A percentile compares a stretch with the other conserved stretches of the same genome.
Conservation (phyloP, 2,329 filamentous ascomycete genomes). For the Ambrosiella xylebori region DNA sequence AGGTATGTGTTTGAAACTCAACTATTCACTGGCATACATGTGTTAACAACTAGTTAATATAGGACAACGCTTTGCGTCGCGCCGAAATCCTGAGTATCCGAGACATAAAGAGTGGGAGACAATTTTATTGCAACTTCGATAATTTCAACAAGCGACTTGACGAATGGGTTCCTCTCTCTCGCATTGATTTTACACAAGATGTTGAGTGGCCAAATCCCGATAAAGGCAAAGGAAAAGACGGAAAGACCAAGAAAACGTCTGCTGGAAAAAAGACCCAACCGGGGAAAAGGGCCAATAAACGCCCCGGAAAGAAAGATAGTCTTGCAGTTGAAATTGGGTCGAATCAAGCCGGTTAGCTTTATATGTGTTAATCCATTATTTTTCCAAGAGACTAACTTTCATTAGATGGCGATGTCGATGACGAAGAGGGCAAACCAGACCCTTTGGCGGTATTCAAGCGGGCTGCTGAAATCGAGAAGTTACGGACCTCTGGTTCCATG, state of each 20-base stretch:
- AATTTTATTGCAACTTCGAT: constrained; percentile 94
- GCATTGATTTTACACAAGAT: constrained; percentile 75
- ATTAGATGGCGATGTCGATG: constrained; percentile 33
- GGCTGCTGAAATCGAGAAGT: constrained; percentile 89
- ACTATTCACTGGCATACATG: neutral
- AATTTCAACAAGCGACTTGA: constrained; percentile 80
- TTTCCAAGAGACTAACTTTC: neutral
- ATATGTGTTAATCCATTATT: neutral
- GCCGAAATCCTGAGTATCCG: constrained; percentile 94
- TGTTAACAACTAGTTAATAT: neutral
- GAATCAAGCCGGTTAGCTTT: constrained; percentile 5
- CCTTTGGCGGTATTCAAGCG: constrained; percentile 43
- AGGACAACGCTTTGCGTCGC: constrained; percentile 67
- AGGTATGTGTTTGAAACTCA: constrained; percentile 17
- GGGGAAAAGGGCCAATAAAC: constrained; percentile 42
- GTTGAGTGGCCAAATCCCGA: constrained; percentile 94
- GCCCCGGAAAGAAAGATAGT: constrained; percentile 36
- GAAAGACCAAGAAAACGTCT: constrained; percentile 56
- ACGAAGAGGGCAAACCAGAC: constrained; percentile 18
- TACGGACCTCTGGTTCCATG: constrained; percentile 90
- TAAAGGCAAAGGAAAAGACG: constrained; percentile 60
- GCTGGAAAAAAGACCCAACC: constrained; percentile 37
- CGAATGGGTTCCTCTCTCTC: constrained; percentile 74
- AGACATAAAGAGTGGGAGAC: constrained; percentile 70
- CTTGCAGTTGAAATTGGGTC: constrained; percentile 35